Conservation (phyloP, 495 filamentous ascomycete genomes). For the Aspergillus ostianus region DNA sequence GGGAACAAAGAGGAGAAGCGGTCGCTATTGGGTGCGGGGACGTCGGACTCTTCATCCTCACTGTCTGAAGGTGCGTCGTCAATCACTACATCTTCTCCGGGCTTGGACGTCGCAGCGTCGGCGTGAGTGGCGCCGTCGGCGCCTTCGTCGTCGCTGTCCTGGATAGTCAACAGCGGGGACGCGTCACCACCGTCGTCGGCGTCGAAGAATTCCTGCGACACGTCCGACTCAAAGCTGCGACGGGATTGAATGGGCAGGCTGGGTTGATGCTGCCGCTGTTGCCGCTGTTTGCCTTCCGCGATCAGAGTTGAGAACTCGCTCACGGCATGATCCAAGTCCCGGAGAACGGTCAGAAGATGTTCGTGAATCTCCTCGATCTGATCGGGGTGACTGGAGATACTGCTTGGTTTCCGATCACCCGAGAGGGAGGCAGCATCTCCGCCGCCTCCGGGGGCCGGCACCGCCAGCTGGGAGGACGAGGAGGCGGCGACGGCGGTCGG, state of each 20-base stretch:
- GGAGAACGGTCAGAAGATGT: slow-evolving; percentile 73
- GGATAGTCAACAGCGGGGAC: slow-evolving; percentile 74
- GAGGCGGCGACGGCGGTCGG: slow-evolving; percentile 41
- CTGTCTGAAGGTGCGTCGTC: slow-evolving; percentile 48
- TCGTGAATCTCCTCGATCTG: slow-evolving; percentile 66
- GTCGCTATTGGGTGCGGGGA: slow-evolving; percentile 35
- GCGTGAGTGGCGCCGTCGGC: slow-evolving; percentile 17
- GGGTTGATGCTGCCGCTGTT: slow-evolving; percentile 63
- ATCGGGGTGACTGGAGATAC: slow-evolving; percentile 38
- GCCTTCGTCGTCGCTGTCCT: slow-evolving; percentile 57
- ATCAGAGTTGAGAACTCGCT: slow-evolving; percentile 76
- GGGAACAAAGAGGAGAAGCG: slow-evolving; percentile 64
- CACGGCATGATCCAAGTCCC: slow-evolving; percentile 79
- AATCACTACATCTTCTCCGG: slow-evolving; percentile 30
- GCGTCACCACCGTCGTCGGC: slow-evolving; percentile 67
- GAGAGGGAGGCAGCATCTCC: slow-evolving; percentile 30
- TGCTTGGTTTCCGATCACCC: slow-evolving; percentile 40
- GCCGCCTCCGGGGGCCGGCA: slow-evolving; percentile 37
- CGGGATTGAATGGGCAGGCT: slow-evolving; percentile 55
- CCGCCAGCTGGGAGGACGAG: slow-evolving; percentile 53
- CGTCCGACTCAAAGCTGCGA: slow-evolving; percentile 76
- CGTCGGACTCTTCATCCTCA: slow-evolving; percentile 53
- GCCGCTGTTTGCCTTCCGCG: slow-evolving; percentile 72
- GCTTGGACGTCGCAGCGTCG: slow-evolving; percentile 6
- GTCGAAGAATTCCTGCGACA: slow-evolving; percentile 91